Conservation (phyloP, 2,329 filamentous ascomycete genomes). For the Fusarium pseudocircinatum region DNA sequence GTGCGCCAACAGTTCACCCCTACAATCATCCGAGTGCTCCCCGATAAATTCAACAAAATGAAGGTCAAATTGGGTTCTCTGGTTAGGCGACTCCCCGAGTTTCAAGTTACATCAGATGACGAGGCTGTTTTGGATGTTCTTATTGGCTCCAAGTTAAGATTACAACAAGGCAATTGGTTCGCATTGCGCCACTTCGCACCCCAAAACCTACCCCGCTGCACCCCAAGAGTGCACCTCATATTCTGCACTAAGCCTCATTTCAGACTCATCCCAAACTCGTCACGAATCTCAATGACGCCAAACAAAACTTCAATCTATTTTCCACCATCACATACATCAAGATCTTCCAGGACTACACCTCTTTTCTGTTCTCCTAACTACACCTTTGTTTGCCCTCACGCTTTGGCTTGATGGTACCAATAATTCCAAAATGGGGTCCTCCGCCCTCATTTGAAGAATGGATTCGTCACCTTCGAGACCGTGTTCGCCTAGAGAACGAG, state of each 20-base stretch:
- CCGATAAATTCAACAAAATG: neutral
- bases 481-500: too few relatives aligned
- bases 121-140: neutral
- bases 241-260: rapidly evolving
- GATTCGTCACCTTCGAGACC: too few relatives aligned
- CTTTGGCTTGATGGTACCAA: neutral
- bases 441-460: too few relatives aligned
- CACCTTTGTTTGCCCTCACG: neutral
- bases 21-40: rapidly evolving
- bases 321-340: rapidly evolving
- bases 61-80: too few relatives aligned
- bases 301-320: rapidly evolving
- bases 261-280: neutral
- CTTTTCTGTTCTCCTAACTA: rapidly evolving
- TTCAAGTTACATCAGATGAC: neutral
- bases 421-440: too few relatives aligned
- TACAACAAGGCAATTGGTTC: neutral
- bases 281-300: rapidly evolving
- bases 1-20: neutral
- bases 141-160: neutral
- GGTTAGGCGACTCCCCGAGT: rapidly evolving
- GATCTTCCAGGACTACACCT: rapidly evolving
- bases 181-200: neutral
- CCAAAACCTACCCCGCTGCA: neutral
- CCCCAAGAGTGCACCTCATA: neutral